Evolutionary conservation across 1,284 basidiomycete genomes (phyloP), one percentile per base, ranked within the genome.

Genomic region (Fereydounia khargensis): DNA sequence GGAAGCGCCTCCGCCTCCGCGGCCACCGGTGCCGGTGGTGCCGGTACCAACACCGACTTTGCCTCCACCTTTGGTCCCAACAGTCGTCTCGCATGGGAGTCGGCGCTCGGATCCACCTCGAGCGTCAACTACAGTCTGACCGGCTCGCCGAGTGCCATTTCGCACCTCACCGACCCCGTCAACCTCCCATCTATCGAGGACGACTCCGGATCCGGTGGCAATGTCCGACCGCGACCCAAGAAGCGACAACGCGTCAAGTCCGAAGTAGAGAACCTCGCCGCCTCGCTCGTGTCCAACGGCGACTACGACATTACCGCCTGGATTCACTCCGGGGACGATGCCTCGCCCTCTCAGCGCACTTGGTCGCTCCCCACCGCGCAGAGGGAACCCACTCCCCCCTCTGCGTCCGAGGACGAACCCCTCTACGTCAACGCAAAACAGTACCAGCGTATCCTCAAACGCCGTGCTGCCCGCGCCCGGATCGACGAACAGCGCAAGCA

Each of bases 401-500:
- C 39, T 21, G 28, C n/a, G n/a, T n/a, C 63, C 32, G 64, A 73
- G 34, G 67, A 72, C 24, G 71, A 74, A 28, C 71, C 71, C 13
- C 59, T 74, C 14, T 74, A 72, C 37, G 71, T 74, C 46, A 74
- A 74, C 33, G 69, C 71, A 2, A 72, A 73, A 38, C 71, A 74
- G 48, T 74, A 74, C 36, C 63, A 70, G 42, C 69, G 71, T 22
- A 74, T 74, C 20, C 46, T 74, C 25, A 70, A 68, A 39, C 45
- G 71, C n/a, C 47, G 71, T 22, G 59, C 65, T 0, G 66, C 67
- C 6, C 52, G 68, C 13, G 58, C 68, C 13, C 47, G 68, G n/a
- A 65, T 70, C 42, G 66, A 74, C 22, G 68, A 72, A 23, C 58
- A 66, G 44, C 48, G 69, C 35, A 65, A 64, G 42, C 54, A 69